phyloP scores from a whole-genome alignment of 2,329 filamentous ascomycete genomes.

The Fusarium sp. region DNA sequence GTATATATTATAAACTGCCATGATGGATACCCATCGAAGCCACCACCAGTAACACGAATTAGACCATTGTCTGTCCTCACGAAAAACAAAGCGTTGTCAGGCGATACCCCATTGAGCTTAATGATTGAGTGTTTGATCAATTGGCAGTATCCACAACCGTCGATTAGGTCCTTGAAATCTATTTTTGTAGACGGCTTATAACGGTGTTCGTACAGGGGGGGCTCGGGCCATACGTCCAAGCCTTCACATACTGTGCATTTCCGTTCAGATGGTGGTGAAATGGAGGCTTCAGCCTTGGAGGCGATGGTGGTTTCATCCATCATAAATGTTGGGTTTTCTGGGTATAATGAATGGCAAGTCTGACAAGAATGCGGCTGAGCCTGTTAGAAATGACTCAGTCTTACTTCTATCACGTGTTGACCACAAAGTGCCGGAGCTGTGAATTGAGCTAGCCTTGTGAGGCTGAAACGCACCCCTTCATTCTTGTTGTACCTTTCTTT shows the following conservation, averaged over 20 bases:
- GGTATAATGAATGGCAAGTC: fast-evolving
- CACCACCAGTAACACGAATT: too few species aligned
- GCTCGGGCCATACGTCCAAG: not conserved
- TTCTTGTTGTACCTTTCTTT: too few species aligned
- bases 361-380: not conserved
- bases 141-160: not conserved
- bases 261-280: not conserved
- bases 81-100: too few species aligned
- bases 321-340: fast-evolving
- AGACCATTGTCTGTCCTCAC: too few species aligned
- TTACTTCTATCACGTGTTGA: not conserved
- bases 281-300: fast-evolving
- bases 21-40: fast-evolving
- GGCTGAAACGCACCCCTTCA: too few species aligned
- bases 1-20: too few species aligned
- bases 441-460: too few species aligned
- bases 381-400: not conserved
- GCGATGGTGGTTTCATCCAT: fast-evolving
- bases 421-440: too few species aligned
- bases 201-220: fast-evolving
- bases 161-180: fast-evolving
- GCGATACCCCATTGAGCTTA: too few species aligned
- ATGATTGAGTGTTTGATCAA: not conserved
- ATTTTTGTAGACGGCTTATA: not conserved
- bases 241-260: not conserved